These are phyloP conservation scores for Juncus inflexus DNA, from an alignment of 176 grass and related monocot genomes.

Conservation along the genomic window DNA sequence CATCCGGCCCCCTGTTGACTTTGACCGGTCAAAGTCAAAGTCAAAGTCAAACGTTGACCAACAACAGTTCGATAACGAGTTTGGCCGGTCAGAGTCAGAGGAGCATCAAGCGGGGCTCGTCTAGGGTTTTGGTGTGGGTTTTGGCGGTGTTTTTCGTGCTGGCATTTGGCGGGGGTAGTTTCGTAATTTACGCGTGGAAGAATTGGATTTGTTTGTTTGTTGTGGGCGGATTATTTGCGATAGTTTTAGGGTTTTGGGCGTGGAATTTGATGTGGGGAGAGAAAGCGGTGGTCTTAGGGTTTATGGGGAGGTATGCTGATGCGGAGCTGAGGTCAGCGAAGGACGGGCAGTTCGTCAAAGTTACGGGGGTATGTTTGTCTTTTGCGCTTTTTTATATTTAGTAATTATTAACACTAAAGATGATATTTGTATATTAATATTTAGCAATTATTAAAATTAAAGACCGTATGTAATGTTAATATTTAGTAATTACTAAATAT, in stretches of 20 bases:
- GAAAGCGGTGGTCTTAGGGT: slow-evolving; percentile 42
- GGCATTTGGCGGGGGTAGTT: slow-evolving; percentile 47
- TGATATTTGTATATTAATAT: too few relatives aligned
- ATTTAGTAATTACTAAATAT: neutral
- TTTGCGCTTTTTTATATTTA: slow-evolving; percentile 25
- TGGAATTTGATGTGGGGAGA: slow-evolving; percentile 66
- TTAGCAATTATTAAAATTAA: too few relatives aligned
- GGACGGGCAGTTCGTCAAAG: slow-evolving; percentile 83
- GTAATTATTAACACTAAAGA: neutral
- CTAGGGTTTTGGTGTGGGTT: slow-evolving; percentile 44
- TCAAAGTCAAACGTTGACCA: slow-evolving; percentile 47
- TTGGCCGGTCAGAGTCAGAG: slow-evolving; percentile 50
- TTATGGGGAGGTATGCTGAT: slow-evolving; percentile 61
- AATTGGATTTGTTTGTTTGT: slow-evolving; percentile 51
- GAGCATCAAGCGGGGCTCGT: slow-evolving; percentile 48
- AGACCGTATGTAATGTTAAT: neutral
- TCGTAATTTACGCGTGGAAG: slow-evolving; percentile 63
- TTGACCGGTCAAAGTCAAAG: slow-evolving; percentile 52
- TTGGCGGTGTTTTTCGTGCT: slow-evolving; percentile 53
- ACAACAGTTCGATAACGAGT: slow-evolving; percentile 71
- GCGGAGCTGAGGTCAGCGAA: slow-evolving; percentile 75
- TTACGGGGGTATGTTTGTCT: slow-evolving; percentile 64
- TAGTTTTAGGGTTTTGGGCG: slow-evolving; percentile 48
- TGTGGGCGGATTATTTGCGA: slow-evolving; percentile 42
- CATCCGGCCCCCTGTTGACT: slow-evolving; percentile 53